Conservation (phyloP, 192 early-diverging fungal genomes). For the Coemansia furcata region DNA sequence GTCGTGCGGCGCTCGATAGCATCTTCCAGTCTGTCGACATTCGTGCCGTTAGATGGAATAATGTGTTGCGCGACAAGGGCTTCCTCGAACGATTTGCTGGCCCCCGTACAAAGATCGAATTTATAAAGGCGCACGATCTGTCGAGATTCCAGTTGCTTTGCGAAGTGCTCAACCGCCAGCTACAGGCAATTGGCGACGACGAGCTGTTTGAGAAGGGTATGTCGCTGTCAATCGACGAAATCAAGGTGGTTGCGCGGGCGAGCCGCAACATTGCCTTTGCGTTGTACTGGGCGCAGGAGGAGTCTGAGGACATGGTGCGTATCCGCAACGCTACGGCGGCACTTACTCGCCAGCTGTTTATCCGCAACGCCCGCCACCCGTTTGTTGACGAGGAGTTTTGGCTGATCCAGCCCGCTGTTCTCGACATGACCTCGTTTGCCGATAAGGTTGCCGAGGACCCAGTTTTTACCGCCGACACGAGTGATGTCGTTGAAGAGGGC, state of each 20-base stretch:
- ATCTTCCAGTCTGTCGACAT: conserved; percentile 45
- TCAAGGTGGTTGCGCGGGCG: conserved; percentile 26
- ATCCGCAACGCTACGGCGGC: conserved; percentile 63
- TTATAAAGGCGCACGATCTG: conserved; percentile 24
- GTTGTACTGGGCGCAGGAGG: conserved; percentile 62
- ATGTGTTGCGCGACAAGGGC: conserved; percentile 17
- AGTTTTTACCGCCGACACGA: conserved; percentile 24
- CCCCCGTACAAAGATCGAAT: conserved; percentile 13
- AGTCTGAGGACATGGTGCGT: conserved; percentile 49
- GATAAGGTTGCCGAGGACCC: conserved; percentile 48
- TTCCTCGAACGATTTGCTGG: conserved; percentile 37
- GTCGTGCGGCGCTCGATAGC: conserved; percentile 39
- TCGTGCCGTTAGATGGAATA: conserved; percentile 35
- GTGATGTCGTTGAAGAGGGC: neutral
- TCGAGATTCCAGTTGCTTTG: conserved; percentile 61
- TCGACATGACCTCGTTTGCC: conserved; percentile 50
- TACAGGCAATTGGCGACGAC: conserved; percentile 82
- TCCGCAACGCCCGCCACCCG: conserved; percentile 36
- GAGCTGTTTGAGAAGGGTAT: conserved; percentile 69
- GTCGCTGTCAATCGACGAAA: conserved; percentile 25
- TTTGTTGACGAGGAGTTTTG: conserved; percentile 48
- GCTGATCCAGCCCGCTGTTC: conserved; percentile 32
- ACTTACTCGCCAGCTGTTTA: conserved; percentile 68
- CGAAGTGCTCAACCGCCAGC: conserved; percentile 68
- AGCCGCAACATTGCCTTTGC: conserved; percentile 70